A percentile compares a stretch with the other conserved stretches of the same genome.
Conservation (phyloP, 176 grass and related monocot genomes). For the Cocos nucifera region DNA sequence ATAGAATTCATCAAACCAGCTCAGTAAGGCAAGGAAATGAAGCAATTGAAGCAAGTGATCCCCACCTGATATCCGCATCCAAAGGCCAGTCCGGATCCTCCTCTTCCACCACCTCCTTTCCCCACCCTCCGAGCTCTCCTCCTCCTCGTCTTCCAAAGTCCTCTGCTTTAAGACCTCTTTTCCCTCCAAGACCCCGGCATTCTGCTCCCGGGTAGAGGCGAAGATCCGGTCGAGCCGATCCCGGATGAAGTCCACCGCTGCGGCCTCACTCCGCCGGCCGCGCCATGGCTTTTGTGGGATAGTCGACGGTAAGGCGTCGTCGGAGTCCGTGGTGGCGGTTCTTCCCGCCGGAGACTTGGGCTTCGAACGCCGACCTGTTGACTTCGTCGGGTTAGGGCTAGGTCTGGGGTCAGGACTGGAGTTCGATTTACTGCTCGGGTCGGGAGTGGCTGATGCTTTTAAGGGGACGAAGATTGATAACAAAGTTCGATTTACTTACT, state of each 20-base stretch:
- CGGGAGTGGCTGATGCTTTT: not conserved
- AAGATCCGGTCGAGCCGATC: constrained; percentile 63
- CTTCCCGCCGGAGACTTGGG: not conserved
- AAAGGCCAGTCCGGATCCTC: constrained; percentile 78
- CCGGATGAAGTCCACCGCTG: constrained; percentile 59
- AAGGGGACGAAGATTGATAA: not conserved
- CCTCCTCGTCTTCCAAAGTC: not conserved
- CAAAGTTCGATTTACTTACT: no score
- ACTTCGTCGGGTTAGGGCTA: constrained; percentile 2
- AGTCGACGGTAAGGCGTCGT: constrained; percentile 20
- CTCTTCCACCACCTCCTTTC: constrained; percentile 58
- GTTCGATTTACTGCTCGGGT: not conserved
- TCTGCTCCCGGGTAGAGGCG: constrained; percentile 49
- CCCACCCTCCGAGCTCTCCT: not conserved
- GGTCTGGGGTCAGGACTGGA: constrained; percentile 8
- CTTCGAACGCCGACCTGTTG: not conserved
- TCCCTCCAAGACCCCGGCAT: constrained; percentile 39
- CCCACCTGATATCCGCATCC: constrained; percentile 83
- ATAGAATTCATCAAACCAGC: no score
- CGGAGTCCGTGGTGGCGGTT: not conserved
- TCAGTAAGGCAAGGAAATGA: no score
- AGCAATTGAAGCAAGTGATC: no score
- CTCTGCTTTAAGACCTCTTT: constrained; percentile 38
- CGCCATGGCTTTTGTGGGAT: constrained; percentile 44
- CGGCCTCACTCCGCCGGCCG: constrained; percentile 42